Evolutionary conservation across 371 early-diverging fungal species (phyloP).

Genomic region (Zancudomyces culisetae): DNA sequence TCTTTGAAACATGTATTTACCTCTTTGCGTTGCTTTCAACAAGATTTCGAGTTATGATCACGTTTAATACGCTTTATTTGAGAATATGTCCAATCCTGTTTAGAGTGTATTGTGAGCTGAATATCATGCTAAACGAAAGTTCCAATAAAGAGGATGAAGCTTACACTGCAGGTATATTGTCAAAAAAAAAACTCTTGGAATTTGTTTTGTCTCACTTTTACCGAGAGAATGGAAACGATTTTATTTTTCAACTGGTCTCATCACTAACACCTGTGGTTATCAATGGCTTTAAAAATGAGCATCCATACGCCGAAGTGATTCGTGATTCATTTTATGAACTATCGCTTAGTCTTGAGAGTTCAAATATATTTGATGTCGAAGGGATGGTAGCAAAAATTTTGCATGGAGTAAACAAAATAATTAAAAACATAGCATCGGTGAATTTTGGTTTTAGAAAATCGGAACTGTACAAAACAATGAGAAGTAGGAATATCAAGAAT

Average conservation of each 20-base stretch:
- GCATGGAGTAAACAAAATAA: background rate
- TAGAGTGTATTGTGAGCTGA: slow-evolving; percentile 2
- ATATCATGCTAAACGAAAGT: background rate
- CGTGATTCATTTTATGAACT: slow-evolving; percentile 1
- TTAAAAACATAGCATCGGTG: background rate
- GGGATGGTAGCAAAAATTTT: background rate
- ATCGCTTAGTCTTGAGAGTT: background rate
- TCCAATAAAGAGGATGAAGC: background rate
- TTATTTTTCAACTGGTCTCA: background rate
- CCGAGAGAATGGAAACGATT: background rate
- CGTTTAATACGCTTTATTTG: background rate
- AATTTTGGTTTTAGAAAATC: background rate
- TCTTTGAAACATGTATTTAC: background rate
- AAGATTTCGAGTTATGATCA: background rate
- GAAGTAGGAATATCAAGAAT: background rate
- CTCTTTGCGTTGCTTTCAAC: background rate
- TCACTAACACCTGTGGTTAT: background rate
- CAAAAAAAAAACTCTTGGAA: background rate
- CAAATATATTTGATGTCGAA: background rate
- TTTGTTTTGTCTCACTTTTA: background rate
- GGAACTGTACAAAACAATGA: background rate
- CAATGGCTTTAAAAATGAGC: background rate
- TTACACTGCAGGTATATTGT: too few species aligned
- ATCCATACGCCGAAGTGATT: background rate
- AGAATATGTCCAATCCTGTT: slow-evolving; percentile 1